These are phyloP conservation scores for Chytriomyces sp. DNA, from an alignment of 192 early-diverging fungal genomes.

Conservation along the genomic window DNA sequence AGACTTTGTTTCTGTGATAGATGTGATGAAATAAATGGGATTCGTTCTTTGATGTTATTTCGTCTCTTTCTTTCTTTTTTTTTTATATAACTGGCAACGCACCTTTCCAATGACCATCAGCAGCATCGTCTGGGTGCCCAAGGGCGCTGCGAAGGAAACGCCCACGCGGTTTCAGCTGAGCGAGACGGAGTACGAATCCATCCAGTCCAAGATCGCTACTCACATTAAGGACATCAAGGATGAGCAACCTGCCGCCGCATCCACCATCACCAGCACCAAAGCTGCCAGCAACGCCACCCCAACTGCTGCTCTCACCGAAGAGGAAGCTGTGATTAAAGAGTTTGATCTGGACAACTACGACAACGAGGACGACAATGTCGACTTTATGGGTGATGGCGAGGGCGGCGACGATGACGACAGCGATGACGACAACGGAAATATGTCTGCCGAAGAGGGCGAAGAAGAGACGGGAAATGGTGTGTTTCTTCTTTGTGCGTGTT, in stretches of 20 bases:
- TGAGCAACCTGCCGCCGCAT: conserved; percentile 8
- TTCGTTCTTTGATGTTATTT: too few relatives aligned
- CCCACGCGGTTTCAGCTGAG: conserved; percentile 83
- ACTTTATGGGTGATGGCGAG: conserved; percentile 22
- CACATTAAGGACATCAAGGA: conserved; percentile 51
- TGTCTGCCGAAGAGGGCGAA: conserved; percentile 34
- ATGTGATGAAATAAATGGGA: too few relatives aligned
- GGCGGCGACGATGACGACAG: conserved; percentile 38
- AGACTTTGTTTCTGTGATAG: too few relatives aligned
- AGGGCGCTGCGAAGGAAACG: conserved; percentile 83
- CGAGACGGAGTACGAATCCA: conserved; percentile 86
- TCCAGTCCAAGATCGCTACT: conserved; percentile 69
- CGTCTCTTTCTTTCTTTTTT: conserved; percentile 23
- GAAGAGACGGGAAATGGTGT: conserved; percentile 34
- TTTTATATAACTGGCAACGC: not conserved
- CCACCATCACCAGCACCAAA: conserved; percentile 4
- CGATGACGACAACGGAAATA: conserved; percentile 39
- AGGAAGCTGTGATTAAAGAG: conserved; percentile 38
- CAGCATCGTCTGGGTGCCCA: conserved; percentile 88
- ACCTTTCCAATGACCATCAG: conserved; percentile 64
- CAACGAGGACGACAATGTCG: conserved; percentile 59
- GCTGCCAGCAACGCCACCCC: not conserved
- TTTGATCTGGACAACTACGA: conserved; percentile 97
- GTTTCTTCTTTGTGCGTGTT: conserved; percentile 18
- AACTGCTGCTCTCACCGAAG: conserved; percentile 34